Conservation (phyloP, 2,329 filamentous ascomycete genomes). For the Fusarium illudens region DNA sequence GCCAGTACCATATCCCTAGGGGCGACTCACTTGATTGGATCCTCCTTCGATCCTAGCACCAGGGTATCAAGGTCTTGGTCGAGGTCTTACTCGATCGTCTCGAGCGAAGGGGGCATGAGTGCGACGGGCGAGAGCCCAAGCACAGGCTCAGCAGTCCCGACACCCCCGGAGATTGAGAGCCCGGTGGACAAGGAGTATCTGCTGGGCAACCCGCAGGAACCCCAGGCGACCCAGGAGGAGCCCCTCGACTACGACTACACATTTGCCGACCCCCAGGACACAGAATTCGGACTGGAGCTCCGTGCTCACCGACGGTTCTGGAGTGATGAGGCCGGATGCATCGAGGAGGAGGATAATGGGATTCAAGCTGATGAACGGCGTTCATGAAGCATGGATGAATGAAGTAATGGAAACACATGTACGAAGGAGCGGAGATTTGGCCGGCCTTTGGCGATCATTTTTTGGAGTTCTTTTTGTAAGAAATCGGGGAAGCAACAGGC, state of each 20-base stretch:
- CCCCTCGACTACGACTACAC: constrained; percentile 44
- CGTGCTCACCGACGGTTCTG: constrained; percentile 48
- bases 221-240: constrained; percentile 32
- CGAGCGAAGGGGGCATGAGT: constrained; percentile 49
- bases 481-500: constrained; percentile 13
- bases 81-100: constrained; percentile 46
- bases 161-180: constrained; percentile 50
- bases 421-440: constrained; percentile 15
- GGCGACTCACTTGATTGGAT: constrained; percentile 32
- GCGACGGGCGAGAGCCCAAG: constrained; percentile 49
- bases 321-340: constrained; percentile 47
- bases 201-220: constrained; percentile 32
- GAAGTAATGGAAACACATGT: constrained; percentile 14
- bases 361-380: constrained; percentile 35
- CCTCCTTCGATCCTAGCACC: constrained; percentile 22
- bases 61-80: constrained; percentile 33
- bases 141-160: constrained; percentile 47
- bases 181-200: constrained; percentile 43
- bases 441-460: constrained; percentile 15
- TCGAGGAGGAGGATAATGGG: constrained; percentile 49
- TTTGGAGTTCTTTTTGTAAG: constrained; percentile 24
- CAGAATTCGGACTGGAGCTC: constrained; percentile 48
- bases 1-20: constrained; percentile 37
- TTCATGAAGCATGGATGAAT: constrained; percentile 28
- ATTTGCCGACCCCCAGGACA: constrained; percentile 43